phyloP scores from a whole-genome alignment of 176 grass and related monocot species.

The Aechmea fasciata region DNA sequence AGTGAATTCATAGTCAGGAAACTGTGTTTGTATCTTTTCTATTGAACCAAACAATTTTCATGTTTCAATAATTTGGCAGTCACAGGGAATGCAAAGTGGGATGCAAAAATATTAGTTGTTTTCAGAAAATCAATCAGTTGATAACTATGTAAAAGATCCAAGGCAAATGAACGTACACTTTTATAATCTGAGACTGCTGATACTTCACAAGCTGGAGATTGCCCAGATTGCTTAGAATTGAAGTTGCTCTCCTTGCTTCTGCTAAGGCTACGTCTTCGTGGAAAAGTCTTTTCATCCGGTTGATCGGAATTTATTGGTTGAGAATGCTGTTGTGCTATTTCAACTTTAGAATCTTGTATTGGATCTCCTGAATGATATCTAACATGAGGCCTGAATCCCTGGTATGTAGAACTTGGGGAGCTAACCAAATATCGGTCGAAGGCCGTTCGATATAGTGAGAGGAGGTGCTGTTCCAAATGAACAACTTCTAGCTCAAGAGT shows the following conservation, averaged over 20 bases:
- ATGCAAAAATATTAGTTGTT: background rate
- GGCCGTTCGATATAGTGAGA: conserved; percentile 20
- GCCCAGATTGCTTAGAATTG: background rate
- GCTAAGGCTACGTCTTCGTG: background rate
- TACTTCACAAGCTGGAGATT: conserved; percentile 6
- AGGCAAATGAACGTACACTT: background rate
- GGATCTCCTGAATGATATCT: background rate
- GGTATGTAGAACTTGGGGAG: conserved; percentile 1
- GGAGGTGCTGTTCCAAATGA: conserved; percentile 18
- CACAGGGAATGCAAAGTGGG: too few relatives aligned
- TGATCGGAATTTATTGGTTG: background rate
- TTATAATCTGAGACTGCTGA: background rate
- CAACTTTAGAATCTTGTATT: conserved; percentile 7
- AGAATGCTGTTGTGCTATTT: conserved; percentile 11
- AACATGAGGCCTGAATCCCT: background rate
- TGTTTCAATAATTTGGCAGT: too few relatives aligned
- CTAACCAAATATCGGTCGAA: conserved; percentile 9
- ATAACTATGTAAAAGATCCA: conserved; percentile 1
- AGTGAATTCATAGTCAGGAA: too few relatives aligned
- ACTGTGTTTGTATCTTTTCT: too few relatives aligned
- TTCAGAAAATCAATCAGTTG: background rate
- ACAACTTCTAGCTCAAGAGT: conserved; percentile 31
- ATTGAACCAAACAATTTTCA: too few relatives aligned
- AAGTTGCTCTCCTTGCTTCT: background rate
- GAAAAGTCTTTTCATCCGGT: conserved; percentile 5